Base-by-base conservation (phyloP, 2,329 filamentous ascomycete species). In the Podosphaera xanthii region DNA sequence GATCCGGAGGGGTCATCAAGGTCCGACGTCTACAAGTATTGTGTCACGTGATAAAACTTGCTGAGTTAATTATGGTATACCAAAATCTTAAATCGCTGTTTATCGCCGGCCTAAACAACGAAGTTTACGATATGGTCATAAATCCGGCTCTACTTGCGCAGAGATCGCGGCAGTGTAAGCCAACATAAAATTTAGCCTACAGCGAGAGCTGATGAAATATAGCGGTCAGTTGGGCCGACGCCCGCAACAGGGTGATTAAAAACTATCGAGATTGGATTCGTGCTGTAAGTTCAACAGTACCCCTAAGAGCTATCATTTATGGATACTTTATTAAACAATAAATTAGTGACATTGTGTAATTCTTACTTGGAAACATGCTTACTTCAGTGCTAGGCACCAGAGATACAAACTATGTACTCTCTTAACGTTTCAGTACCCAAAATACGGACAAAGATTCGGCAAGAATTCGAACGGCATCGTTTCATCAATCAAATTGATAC, bases 391-490 rank as follows among this genome's bases (percentile, higher is more conserved):
- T 71, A 98, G 92, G 89, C 89, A 48, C 91, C 92, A 62, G 90
- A 97, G 72, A 91, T 98, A 70, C 92, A 97, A 73, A 86, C 82
- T 62, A 95, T 97, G 88, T 98, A 98, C 81, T 86, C 86, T 63
- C 77, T 98, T 69, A 87, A 87, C 70, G 81, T 94, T 69, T 89
- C 91, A 58, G 83, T 96, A 58, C 86, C 91, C 48, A 78, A 80
- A 63, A 83, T 98, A 70, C 86, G 92, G 67, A 94, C 91, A 61
- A 91, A 94, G 75, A 86, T 97, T 71, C 82, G 92, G 71, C 86
- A 97, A 75, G 90, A 98, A 71, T 98, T 96, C 71, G 92, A 98
- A 77, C 81, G 88, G 70, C 84, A 97, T 75, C 80, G 92, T 77
- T 96, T 86, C 71, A 89, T 95, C 65, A 87, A 86, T 72, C 89